Evolutionary conservation across 208 protist genomes (phyloP).

Genomic region (Trypanosoma mega): DNA sequence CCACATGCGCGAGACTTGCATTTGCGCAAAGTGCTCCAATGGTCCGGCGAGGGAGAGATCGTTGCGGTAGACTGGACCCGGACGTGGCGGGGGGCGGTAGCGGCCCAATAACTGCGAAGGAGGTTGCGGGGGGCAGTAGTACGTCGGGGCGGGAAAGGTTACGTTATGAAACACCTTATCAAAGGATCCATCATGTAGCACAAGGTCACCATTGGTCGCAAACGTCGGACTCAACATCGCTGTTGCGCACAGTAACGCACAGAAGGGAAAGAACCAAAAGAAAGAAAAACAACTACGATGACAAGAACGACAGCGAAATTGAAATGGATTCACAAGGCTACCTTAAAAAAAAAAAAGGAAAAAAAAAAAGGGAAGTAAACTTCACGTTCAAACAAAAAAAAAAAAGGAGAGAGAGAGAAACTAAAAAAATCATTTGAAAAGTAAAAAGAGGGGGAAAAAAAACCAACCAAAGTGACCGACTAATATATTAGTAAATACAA

Average conservation of each 20-base stretch:
- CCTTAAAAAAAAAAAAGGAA: not conserved
- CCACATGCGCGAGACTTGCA: slow-evolving; percentile 68
- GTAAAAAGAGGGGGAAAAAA: not conserved
- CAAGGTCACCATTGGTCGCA: not conserved
- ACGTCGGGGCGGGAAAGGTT: slow-evolving; percentile 53
- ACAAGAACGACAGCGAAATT: too few relatives aligned
- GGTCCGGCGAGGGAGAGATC: slow-evolving; percentile 54
- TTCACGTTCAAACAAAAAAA: not conserved
- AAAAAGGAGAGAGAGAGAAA: not conserved
- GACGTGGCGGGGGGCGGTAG: slow-evolving; percentile 43
- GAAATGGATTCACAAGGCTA: too few relatives aligned
- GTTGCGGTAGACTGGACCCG: slow-evolving; percentile 42
- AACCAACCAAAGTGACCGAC: too few relatives aligned
- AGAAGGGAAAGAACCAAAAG: too few relatives aligned
- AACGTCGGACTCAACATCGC: slow-evolving; percentile 9
- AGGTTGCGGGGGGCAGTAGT: slow-evolving; percentile 66
- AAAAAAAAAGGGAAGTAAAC: too few relatives aligned
- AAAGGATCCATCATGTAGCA: slow-evolving; percentile 5
- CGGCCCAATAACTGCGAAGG: slow-evolving; percentile 60
- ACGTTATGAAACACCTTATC: slow-evolving; percentile 53
- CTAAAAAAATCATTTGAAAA: not conserved
- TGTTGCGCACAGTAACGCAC: too few relatives aligned
- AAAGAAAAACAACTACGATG: too few relatives aligned
- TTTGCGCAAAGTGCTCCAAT: slow-evolving; percentile 66
- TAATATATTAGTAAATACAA: too few relatives aligned